Evolutionary conservation across 495 filamentous ascomycete genomes (phyloP).

Genomic region (Friedmanniomyces simplex): DNA sequence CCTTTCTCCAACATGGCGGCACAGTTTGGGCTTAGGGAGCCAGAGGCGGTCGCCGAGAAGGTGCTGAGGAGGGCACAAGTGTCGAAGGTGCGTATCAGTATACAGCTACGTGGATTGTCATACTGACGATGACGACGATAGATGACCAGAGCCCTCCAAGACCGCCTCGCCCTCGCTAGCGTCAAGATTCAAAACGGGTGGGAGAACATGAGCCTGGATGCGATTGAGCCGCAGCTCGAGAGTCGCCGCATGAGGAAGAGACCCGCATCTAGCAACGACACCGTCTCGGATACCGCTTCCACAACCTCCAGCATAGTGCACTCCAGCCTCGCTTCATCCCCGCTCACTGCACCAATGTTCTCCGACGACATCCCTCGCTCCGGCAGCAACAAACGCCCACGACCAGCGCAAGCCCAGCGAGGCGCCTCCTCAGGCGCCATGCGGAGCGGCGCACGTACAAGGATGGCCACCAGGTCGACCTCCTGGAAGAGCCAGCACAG

Average conservation of each 20-base stretch:
- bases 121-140: constrained; percentile 32
- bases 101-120: neutral
- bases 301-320: constrained; percentile 50
- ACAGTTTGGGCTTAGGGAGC: constrained; percentile 26
- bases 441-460: neutral
- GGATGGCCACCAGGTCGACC: constrained; percentile 37
- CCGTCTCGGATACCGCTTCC: constrained; percentile 71
- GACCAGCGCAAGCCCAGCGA: neutral
- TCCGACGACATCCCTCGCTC: constrained; percentile 53
- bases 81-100: constrained; percentile 57
- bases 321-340: constrained; percentile 51
- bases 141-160: constrained; percentile 85
- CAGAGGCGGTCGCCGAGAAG: constrained; percentile 56
- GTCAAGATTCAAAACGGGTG: constrained; percentile 92
- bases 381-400: constrained; percentile 27
- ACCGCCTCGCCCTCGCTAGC: constrained; percentile 86
- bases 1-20: constrained; percentile 13
- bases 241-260: constrained; percentile 58
- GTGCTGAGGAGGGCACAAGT: constrained; percentile 66
- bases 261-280: constrained; percentile 48
- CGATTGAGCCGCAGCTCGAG: constrained; percentile 64
- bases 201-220: constrained; percentile 65
- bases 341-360: constrained; percentile 55
- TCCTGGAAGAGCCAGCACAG: constrained; percentile 67
- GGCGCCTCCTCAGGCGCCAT: constrained; percentile 29